A percentile compares a stretch with the other conserved stretches of the same genome.
Evolutionary conservation across 352 stramenopile genomes (phyloP).

Genomic region (Globisporangium solare): DNA sequence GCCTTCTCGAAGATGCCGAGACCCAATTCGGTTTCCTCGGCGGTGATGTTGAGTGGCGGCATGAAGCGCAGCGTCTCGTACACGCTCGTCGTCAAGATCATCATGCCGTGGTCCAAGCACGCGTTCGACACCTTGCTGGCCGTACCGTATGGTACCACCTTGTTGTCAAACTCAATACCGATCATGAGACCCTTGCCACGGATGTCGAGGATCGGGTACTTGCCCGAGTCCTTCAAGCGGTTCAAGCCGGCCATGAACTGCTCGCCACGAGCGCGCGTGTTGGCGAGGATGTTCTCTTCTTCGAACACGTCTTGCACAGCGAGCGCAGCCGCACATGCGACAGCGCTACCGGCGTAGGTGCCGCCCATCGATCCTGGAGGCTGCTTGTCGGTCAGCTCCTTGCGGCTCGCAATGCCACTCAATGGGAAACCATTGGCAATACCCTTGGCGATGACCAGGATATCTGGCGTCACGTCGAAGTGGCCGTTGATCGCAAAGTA

Average conservation of each 20-base stretch:
- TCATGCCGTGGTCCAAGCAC: conserved; percentile 86
- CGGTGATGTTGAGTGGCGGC: conserved; percentile 83
- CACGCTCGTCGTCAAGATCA: conserved; percentile 89
- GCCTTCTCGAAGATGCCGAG: conserved; percentile 60
- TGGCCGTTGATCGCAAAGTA: conserved; percentile 87
- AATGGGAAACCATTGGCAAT: conserved; percentile 92
- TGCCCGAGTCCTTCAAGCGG: conserved; percentile 65
- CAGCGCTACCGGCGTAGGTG: conserved; percentile 90
- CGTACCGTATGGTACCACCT: conserved; percentile 45
- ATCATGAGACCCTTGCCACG: conserved; percentile 90
- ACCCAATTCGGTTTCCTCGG: conserved; percentile 62
- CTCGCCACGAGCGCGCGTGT: conserved; percentile 62
- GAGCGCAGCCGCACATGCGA: conserved; percentile 88
- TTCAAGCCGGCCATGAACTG: conserved; percentile 72
- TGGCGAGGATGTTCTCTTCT: conserved; percentile 87
- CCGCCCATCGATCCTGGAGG: conserved; percentile 90
- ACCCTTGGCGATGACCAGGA: conserved; percentile 92
- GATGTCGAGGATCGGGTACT: conserved; percentile 81
- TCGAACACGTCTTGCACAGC: conserved; percentile 84
- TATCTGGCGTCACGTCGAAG: conserved; percentile 85
- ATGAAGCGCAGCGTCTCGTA: conserved; percentile 93
- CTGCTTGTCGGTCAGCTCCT: conserved; percentile 82
- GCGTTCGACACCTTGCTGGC: conserved; percentile 70
- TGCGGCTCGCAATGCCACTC: conserved; percentile 83
- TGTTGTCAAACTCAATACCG: conserved; percentile 87